phyloP scores from a whole-genome alignment of 1,284 basidiomycete species.

The Cerioporus squamosus region DNA sequence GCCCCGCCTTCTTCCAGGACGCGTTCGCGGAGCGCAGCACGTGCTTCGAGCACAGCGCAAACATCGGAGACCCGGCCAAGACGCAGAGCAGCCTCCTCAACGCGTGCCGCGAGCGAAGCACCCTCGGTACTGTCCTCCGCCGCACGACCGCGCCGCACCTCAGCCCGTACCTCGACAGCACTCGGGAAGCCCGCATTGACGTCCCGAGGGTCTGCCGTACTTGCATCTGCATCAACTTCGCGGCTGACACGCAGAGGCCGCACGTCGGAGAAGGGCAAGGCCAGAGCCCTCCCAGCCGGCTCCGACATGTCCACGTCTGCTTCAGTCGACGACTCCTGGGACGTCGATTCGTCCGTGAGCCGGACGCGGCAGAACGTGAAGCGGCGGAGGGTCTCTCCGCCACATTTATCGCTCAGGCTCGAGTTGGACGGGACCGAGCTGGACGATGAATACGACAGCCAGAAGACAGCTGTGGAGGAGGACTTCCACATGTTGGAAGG shows the following conservation, averaged over 20 bases:
- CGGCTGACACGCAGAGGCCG: neutral
- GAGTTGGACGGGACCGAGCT: neutral
- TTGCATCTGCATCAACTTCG: neutral
- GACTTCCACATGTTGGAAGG: conserved; percentile 42
- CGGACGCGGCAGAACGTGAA: conserved; percentile 13
- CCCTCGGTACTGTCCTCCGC: conserved; percentile 1
- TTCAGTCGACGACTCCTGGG: neutral
- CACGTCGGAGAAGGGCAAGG: conserved; percentile 11
- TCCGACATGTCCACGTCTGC: conserved; percentile 4
- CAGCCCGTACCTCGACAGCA: conserved; percentile 1
- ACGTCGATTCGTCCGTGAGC: neutral
- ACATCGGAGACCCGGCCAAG: neutral
- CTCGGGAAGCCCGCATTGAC: neutral
- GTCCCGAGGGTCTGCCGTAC: neutral
- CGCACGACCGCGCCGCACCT: neutral
- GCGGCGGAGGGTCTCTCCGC: conserved; percentile 16
- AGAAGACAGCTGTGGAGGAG: conserved; percentile 7
- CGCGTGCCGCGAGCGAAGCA: conserved; percentile 3
- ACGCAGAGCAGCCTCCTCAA: conserved; percentile 9
- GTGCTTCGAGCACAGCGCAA: neutral
- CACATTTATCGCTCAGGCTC: neutral
- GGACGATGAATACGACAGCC: conserved; percentile 9
- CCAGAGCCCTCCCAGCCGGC: conserved; percentile 14
- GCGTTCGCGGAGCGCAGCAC: conserved; percentile 3
- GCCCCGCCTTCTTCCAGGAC: neutral